phyloP scores from a whole-genome alignment of 163 green algal species.

The Chlamydomonas reinhardtii region DNA sequence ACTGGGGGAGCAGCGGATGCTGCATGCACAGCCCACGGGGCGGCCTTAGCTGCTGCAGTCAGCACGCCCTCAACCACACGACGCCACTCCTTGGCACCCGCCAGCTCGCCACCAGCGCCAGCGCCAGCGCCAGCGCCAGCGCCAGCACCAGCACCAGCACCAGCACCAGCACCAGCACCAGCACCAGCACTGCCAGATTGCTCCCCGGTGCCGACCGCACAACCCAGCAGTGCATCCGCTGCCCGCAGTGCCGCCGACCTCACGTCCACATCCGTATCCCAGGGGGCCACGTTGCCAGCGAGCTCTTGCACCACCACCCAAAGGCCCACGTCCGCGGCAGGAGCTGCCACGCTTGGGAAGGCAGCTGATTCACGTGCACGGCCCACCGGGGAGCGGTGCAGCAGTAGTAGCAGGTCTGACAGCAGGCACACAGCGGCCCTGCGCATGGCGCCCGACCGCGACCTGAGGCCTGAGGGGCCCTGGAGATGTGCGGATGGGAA shows the following conservation, averaged over 20 bases:
- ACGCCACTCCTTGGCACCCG: not conserved
- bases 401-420: not conserved
- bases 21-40: too few species aligned
- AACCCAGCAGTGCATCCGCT: not conserved
- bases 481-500: not conserved
- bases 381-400: too few species aligned
- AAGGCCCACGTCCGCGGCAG: not conserved
- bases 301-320: conserved; percentile 37
- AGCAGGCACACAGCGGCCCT: not conserved
- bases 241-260: conserved; percentile 13
- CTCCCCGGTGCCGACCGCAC: too few species aligned
- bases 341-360: too few species aligned
- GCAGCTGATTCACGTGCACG: too few species aligned
- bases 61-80: conserved; percentile 8
- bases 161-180: too few species aligned
- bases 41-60: not conserved
- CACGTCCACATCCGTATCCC: not conserved
- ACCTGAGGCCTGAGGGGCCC: conserved; percentile 6
- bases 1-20: too few species aligned
- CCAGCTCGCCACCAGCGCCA: not conserved
- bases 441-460: not conserved
- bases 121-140: too few species aligned
- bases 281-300: not conserved
- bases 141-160: too few species aligned
- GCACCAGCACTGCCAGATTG: too few species aligned